Evolutionary conservation across 179 eudicot species (phyloP).

Genomic region (Sideroxylon spinosum): DNA sequence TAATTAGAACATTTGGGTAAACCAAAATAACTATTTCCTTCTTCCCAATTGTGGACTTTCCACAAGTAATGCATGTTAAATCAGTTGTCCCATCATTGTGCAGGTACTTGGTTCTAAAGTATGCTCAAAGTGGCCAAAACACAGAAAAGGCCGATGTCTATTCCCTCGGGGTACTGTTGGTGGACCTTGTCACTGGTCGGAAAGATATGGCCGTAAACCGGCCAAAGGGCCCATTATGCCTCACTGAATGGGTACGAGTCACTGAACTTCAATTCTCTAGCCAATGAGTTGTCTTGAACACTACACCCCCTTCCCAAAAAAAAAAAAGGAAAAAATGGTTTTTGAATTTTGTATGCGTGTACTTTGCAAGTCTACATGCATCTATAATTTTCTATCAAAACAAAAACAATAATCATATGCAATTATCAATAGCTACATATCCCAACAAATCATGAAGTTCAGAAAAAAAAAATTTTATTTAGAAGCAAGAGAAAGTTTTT

Average conservation of each 20-base stretch:
- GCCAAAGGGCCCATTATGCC: slow-evolving; percentile 79
- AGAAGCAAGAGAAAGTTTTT: no score
- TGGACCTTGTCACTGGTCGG: slow-evolving; percentile 76
- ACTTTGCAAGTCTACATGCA: no score
- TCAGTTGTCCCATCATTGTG: background rate
- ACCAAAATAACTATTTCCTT: background rate
- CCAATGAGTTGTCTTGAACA: background rate
- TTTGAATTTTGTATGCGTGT: no score
- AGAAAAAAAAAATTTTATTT: no score
- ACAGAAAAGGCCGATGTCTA: slow-evolving; percentile 87
- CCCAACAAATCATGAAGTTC: no score
- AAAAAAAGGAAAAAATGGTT: no score
- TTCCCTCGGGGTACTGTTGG: slow-evolving; percentile 70
- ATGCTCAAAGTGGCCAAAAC: slow-evolving; percentile 80
- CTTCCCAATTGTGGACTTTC: background rate
- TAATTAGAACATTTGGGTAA: slow-evolving; percentile 86
- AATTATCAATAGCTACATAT: no score
- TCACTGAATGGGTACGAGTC: slow-evolving; percentile 67
- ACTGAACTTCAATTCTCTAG: background rate
- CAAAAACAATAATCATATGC: no score
- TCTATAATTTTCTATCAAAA: background rate
- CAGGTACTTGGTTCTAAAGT: slow-evolving; percentile 86
- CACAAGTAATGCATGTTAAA: background rate
- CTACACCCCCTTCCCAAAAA: no score
- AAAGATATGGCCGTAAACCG: slow-evolving; percentile 73